Conservation (phyloP, 2,329 filamentous ascomycete species). For the Colletotrichum sp. region DNA sequence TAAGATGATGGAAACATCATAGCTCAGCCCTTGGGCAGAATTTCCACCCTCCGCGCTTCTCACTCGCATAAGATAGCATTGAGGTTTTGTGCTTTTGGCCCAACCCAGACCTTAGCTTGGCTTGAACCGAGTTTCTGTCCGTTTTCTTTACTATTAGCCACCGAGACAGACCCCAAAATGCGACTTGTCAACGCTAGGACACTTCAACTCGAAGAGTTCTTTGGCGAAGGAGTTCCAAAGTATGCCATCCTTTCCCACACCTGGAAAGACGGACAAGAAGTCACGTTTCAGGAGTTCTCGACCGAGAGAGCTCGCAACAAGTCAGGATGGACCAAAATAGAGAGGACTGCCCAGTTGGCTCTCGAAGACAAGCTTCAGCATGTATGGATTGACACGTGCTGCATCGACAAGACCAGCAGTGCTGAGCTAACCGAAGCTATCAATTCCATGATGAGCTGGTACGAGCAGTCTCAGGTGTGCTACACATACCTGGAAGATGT, state of each 20-base stretch:
- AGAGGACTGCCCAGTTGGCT: rapidly evolving
- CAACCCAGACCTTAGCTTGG: too few species aligned
- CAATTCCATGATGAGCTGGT: not conserved
- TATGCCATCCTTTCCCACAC: not conserved
- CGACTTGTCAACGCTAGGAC: rapidly evolving
- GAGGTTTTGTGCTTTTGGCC: too few species aligned
- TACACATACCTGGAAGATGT: rapidly evolving
- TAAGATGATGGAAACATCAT: too few species aligned
- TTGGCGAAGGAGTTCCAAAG: rapidly evolving
- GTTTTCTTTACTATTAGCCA: too few species aligned
- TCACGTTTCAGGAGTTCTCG: not conserved
- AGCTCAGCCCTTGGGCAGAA: too few species aligned
- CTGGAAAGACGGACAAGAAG: not conserved
- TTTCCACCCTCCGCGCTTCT: too few species aligned
- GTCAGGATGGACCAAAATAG: not conserved
- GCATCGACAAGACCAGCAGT: not conserved
- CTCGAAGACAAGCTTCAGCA: rapidly evolving
- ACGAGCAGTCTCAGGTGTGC: not conserved
- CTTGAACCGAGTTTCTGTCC: too few species aligned
- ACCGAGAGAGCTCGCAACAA: not conserved
- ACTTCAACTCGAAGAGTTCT: rapidly evolving
- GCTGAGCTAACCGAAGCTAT: not conserved
- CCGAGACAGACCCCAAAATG: not conserved
- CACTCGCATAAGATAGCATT: too few species aligned
- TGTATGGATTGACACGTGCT: not conserved